Base-by-base conservation (phyloP, 805 yeast genomes). In the Starmerella cellae region DNA sequence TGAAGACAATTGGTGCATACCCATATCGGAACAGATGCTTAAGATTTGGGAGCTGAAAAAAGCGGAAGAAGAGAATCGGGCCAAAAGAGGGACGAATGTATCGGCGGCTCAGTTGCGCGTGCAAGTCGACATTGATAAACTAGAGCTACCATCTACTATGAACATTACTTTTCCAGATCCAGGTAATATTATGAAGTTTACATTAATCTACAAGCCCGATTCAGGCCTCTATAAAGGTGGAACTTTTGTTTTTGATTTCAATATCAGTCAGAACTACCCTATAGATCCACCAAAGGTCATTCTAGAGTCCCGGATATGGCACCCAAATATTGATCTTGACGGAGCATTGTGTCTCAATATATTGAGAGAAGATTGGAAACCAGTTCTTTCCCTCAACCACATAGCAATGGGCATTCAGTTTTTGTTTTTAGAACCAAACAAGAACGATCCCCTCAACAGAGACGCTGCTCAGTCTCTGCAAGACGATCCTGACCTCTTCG, bases 341-440 rank as follows among this genome's bases (percentile, higher is more conserved):
- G 97, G 97, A 0, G 88, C 85, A 56, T 82, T 88, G 5, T 88
- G 98, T 57, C 68, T 88, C 46, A 88, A 88, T 57, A 87, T 88
- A 28, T 66, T 88, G 45, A 67, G 97, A 52, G 95, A 87, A 59
- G 97, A 88, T 59, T 88, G 98, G 98, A 77, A 85, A 23, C 97
- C 98, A 0, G 94, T 85, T 0, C 66, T 88, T 51, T 82, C 80
- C 45, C 64, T 88, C 55, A 83, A 81, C 57, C 70, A 87, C 4
- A 77, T 88, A 8, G 68, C 87, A 43, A 77, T 87, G 31, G 97
- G 98, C 0, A 67, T 88, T 41, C 73, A 85, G 54, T 85, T 79
- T 57, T 68, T 88, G 47, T 85, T 88, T 53, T 63, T 83, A 41
- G 96, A 88, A 52, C 95, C 96, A 6, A 88, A 84, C 58, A 79